Evolutionary conservation across 2,329 filamentous ascomycete species (phyloP).

Genomic region (Colletotrichum australisinense): DNA sequence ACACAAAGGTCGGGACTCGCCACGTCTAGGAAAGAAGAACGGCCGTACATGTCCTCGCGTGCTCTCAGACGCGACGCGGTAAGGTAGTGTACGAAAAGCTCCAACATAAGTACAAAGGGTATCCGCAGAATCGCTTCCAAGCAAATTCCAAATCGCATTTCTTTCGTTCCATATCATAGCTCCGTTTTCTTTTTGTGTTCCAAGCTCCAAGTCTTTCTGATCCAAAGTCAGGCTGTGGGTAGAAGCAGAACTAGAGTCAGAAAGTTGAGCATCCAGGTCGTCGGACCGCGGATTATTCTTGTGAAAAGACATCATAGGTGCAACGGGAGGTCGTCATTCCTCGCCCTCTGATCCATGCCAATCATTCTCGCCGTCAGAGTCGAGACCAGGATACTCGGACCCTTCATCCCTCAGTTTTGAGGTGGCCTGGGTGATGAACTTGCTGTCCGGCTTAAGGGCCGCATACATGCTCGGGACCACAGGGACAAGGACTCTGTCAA

Average conservation of each 20-base stretch:
- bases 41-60: background rate
- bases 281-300: background rate
- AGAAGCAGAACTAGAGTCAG: background rate
- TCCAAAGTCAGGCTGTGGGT: too few relatives aligned
- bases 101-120: background rate
- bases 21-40: background rate
- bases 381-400: constrained; percentile 12
- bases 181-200: background rate
- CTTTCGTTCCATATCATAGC: background rate
- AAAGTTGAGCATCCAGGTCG: background rate
- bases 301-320: background rate
- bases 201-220: background rate
- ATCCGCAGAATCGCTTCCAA: background rate
- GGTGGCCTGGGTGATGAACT: constrained; percentile 38
- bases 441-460: constrained; percentile 49
- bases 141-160: background rate
- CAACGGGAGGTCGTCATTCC: background rate
- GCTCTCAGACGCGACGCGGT: background rate
- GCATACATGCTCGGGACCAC: constrained; percentile 52
- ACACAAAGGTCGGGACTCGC: background rate
- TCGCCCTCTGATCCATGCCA: background rate
- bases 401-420: constrained; percentile 32
- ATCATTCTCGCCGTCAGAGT: constrained; percentile 17
- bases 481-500: constrained; percentile 40
- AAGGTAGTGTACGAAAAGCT: background rate